Evolutionary conservation across 345 rosid species (phyloP), one percentile per base, ranked within the genome.

Genomic region (Hibiscus mutabilis): DNA sequence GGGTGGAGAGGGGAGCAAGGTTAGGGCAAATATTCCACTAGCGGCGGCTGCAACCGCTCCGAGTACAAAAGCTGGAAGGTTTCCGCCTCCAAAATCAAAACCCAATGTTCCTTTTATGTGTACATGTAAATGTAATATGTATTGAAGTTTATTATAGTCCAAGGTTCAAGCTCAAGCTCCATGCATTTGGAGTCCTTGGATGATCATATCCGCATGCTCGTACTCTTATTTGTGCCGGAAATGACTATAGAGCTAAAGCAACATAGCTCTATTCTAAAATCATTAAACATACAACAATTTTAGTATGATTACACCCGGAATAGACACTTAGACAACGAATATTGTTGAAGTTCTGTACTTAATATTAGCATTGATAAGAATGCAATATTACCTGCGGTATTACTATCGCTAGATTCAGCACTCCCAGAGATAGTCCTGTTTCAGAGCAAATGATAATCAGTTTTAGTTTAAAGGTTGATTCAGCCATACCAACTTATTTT

Each of bases 1-100:
- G 0, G 89, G 82, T 1, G 96, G 97, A 13, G 94, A 83, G 49
- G 98, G 98, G 2, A 93, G 79, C 75, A 86, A 53, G 25, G 86
- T 79, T n/a, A 52, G 22, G 10, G 57, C 57, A 52, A n/a, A 52
- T 52, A 52, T 52, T 52, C 57, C 57, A 52, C 57, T 52, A 1
- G 57, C 57, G 2, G 57, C 57, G 0, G 57, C 57, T n/a, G 57
- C 57, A 18, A 52, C n/a, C 5, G 57, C 57, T 52, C 21, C 57
- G n/a, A 52, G 57, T 52, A 52, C 57, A 52, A 52, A 52, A 16
- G 57, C 57, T 0, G 57, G 57, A n/a, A 52, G 57, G 57, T 52
- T 52, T n/a, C 57, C 57, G 1, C 57, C 57, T 16, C 57, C 57
- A 6, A 52, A 52, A n/a, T n/a, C n/a, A n/a, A n/a, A n/a, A n/a